Evolutionary conservation across 1,284 basidiomycete species (phyloP).

Genomic region (Trichosporon coremiiforme): DNA sequence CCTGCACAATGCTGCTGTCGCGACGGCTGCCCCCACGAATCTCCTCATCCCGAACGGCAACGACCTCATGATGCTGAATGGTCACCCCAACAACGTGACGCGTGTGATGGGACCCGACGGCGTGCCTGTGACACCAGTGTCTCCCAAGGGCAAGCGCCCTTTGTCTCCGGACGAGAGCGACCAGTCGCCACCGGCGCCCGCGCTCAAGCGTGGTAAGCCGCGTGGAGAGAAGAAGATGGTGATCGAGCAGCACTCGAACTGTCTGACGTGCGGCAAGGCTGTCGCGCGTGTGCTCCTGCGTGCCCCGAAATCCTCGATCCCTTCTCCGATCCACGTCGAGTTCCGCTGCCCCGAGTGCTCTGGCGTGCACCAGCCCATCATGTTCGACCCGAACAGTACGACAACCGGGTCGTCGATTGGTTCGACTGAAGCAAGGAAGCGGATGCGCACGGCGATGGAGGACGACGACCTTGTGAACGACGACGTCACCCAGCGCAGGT

Average conservation of each 20-base stretch:
- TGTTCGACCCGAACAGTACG: constrained; percentile 32
- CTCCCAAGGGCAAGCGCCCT: constrained; percentile 31
- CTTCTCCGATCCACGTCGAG: constrained; percentile 37
- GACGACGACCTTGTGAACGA: constrained; percentile 43
- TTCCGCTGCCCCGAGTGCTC: constrained; percentile 42
- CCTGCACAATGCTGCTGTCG: constrained; percentile 15
- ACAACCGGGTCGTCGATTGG: constrained; percentile 31
- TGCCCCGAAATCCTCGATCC: constrained; percentile 45
- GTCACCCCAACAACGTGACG: constrained; percentile 7
- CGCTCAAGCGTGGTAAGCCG: constrained; percentile 38
- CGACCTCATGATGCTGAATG: constrained; percentile 25
- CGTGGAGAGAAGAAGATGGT: constrained; percentile 48
- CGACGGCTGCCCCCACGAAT: constrained; percentile 23
- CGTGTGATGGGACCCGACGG: background rate
- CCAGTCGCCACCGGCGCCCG: constrained; percentile 29
- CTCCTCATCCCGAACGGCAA: constrained; percentile 23
- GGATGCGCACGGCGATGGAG: constrained; percentile 46
- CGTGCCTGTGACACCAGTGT: constrained; percentile 21
- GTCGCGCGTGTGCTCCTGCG: constrained; percentile 48
- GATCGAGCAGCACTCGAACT: constrained; percentile 41
- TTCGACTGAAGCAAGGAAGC: constrained; percentile 50
- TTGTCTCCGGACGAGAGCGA: constrained; percentile 33
- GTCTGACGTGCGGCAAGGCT: constrained; percentile 37
- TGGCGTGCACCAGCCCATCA: constrained; percentile 36
- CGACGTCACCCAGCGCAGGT: constrained; percentile 26